Base-by-base conservation (phyloP, 371 early-diverging fungal species). In the Dichotomocladium elegans region DNA sequence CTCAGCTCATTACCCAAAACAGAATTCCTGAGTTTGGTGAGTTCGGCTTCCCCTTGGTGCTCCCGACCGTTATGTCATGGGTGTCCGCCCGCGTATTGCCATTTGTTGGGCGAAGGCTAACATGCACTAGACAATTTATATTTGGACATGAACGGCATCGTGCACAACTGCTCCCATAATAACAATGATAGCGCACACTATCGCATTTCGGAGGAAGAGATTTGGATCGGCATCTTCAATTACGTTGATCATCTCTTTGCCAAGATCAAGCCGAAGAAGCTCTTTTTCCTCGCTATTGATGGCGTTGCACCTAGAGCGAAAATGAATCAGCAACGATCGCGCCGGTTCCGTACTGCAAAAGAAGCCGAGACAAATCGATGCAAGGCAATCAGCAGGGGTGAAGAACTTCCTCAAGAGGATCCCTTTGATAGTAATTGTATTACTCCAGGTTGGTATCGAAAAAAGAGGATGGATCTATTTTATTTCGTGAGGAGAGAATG, bases 61-160 rank as follows among this genome's bases (percentile, higher is more conserved):
- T 48, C 8, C 28, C 4, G 11, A 27, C 9, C 4, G 25, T 12
- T 37, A n/a, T 3, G 2, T 9, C 10, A 34, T 8, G 42, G 11
- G 46, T 17, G 30, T 9, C 24, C 12, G 48, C 17, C 17, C n/a
- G 21, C 12, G 14, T 27, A n/a, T n/a, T n/a, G n/a, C n/a, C n/a
- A n/a, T n/a, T n/a, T n/a, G n/a, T n/a, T n/a, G n/a, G n/a, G n/a
- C n/a, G n/a, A n/a, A n/a, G 7, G 10, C n/a, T n/a, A 47, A 34
- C 19, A 11, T 30, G 1, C 64, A 85, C 14, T 22, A 48, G 85
- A 91, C 63, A 95, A 94, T 71, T 78, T 99, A 50, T 99, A 99
- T 61, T 74, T 99, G 63, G 99, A 99, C 63, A 97, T 99, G 95
- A 99, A 99, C 75, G 99, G 99, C 47, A 97, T 99, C 64, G 91